Percentiles rank a stretch among this genome's conserved stretches.
Conservation (phyloP, 805 yeast genomes). For the Scheffersomyces amazonensis region DNA sequence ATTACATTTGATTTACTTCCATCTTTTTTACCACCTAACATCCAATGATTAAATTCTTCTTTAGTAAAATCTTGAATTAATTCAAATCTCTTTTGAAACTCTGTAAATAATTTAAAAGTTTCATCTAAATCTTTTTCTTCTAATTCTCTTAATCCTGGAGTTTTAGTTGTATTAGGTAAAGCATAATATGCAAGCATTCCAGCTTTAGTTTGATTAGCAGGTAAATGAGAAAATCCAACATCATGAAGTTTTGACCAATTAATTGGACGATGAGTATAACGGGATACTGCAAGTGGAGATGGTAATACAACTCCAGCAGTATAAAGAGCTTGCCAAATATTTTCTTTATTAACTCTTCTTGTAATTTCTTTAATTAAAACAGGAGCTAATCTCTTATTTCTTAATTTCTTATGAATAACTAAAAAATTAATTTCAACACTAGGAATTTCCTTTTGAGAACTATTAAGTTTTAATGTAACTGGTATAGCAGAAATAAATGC, state of each 20-base stretch:
- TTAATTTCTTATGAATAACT: constrained; percentile 89
- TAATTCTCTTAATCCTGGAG: constrained; percentile 59
- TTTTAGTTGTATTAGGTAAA: constrained; percentile 49
- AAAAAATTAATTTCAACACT: constrained; percentile 91
- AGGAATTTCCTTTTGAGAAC: constrained; percentile 41
- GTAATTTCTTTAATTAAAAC: constrained; percentile 92
- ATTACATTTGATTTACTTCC: constrained; percentile 50
- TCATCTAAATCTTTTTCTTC: constrained; percentile 58
- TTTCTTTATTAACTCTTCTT: constrained; percentile 77
- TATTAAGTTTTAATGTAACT: constrained; percentile 58
- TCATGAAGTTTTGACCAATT: constrained; percentile 89
- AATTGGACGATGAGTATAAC: constrained; percentile 91
- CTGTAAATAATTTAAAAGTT: constrained; percentile 55
- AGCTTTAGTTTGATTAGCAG: constrained; percentile 63
- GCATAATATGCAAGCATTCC: constrained; percentile 63
- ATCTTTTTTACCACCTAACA: constrained; percentile 47
- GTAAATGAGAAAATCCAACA: constrained; percentile 85
- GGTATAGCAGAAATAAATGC: constrained; percentile 95
- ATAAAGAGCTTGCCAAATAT: constrained; percentile 94
- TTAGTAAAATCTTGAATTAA: constrained; percentile 65
- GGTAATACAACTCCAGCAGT: constrained; percentile 93
- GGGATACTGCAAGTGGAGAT: constrained; percentile 82
- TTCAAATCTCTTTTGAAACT: constrained; percentile 69
- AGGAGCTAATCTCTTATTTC: constrained; percentile 94
- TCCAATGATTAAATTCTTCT: constrained; percentile 79